These are phyloP conservation scores for Oryza australiensis DNA, from an alignment of 176 grass and related monocot species.

Conservation along the genomic window DNA sequence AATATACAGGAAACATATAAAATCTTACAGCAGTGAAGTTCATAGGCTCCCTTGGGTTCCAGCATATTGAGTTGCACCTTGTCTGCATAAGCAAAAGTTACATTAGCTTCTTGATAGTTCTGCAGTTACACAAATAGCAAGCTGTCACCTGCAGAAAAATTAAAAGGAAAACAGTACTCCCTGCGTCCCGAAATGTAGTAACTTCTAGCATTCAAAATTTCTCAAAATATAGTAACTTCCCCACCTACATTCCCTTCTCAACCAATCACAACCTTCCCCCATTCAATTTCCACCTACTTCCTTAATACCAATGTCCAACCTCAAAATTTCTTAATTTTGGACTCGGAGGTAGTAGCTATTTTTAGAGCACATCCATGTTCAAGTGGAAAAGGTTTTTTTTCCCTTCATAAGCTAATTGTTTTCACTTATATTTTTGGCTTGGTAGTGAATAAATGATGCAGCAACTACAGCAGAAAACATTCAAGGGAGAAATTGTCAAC, in stretches of 20 bases:
- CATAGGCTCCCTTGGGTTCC: conserved; percentile 97
- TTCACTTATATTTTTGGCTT: not conserved
- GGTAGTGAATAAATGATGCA: conserved; percentile 22
- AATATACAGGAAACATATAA: not conserved
- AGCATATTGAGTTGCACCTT: conserved; percentile 89
- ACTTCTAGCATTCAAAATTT: too few species aligned
- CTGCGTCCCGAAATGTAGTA: too few species aligned
- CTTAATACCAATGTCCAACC: too few species aligned
- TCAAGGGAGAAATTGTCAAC: not conserved
- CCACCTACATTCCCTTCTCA: too few species aligned
- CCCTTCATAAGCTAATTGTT: not conserved
- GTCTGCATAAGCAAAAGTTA: conserved; percentile 62
- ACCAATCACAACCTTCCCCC: too few species aligned
- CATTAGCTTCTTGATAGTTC: conserved; percentile 7
- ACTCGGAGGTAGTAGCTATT: not conserved
- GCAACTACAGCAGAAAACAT: not conserved
- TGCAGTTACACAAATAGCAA: not conserved
- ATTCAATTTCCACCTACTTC: too few species aligned
- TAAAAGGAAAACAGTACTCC: not conserved
- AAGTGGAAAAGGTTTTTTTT: not conserved
- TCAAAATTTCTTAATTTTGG: too few species aligned
- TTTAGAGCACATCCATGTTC: not conserved
- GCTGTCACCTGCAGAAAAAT: not conserved
- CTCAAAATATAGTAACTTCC: too few species aligned
- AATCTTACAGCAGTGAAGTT: conserved; percentile 95